Conservation (phyloP, 163 green algal species). For the Prototheca cutis region DNA sequence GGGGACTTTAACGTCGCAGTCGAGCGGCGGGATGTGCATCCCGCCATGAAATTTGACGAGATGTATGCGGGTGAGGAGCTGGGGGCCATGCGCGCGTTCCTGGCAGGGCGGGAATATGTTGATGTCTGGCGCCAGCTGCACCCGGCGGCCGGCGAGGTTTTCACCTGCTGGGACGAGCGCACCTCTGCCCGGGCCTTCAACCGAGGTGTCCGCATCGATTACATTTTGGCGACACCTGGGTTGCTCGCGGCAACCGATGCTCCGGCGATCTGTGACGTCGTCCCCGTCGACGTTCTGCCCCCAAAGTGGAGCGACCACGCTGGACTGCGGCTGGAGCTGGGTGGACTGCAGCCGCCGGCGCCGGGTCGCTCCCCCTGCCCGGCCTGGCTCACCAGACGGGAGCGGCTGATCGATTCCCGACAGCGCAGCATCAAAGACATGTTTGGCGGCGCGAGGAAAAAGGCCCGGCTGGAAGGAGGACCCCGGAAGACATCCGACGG, state of each 20-base stretch:
- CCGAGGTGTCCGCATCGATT: slow-evolving; percentile 69
- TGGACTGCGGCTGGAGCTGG: background rate
- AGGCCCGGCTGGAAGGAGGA: background rate
- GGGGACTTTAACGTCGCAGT: slow-evolving; percentile 69
- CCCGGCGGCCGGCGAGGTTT: slow-evolving; percentile 27
- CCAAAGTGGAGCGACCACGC: slow-evolving; percentile 72
- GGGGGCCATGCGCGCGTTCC: slow-evolving; percentile 12
- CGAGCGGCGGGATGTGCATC: slow-evolving; percentile 44
- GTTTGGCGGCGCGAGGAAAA: background rate
- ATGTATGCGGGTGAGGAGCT: slow-evolving; percentile 39
- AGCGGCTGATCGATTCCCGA: background rate
- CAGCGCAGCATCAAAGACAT: slow-evolving; percentile 3
- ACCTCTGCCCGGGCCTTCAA: slow-evolving; percentile 62
- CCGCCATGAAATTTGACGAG: slow-evolving; percentile 23
- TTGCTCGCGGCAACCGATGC: slow-evolving; percentile 38
- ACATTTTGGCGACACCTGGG: slow-evolving; percentile 36
- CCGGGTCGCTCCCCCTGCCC: background rate
- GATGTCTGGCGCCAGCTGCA: slow-evolving; percentile 58
- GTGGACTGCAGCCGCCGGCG: background rate
- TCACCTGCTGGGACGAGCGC: slow-evolving; percentile 65
- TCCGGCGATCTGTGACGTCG: slow-evolving; percentile 56
- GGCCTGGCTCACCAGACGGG: background rate
- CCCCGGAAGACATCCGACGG: too few relatives aligned
- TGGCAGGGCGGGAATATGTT: slow-evolving; percentile 6
- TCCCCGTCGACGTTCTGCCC: slow-evolving; percentile 35